phyloP scores from a whole-genome alignment of 331 rosid genomes.

The Pyrus hybrid region DNA sequence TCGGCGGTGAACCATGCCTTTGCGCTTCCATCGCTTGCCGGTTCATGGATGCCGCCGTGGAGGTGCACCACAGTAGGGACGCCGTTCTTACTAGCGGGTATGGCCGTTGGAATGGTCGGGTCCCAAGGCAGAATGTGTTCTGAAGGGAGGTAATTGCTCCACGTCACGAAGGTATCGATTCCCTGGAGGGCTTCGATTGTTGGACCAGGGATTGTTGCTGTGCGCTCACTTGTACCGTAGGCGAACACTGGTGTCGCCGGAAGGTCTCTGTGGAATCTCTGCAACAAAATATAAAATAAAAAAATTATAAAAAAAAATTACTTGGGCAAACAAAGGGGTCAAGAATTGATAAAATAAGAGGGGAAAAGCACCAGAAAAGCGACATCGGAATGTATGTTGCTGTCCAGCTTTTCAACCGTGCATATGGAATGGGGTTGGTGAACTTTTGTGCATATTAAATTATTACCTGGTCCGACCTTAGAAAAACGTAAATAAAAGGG shows the following conservation, averaged over 20 bases:
- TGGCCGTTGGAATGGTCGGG: slow-evolving; percentile 58
- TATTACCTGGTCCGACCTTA: not conserved
- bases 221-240: slow-evolving; percentile 28
- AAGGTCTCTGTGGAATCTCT: slow-evolving; percentile 77
- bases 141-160: slow-evolving; percentile 74
- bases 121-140: slow-evolving; percentile 87
- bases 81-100: slow-evolving; percentile 26
- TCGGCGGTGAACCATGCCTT: slow-evolving; percentile 61
- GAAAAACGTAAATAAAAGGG: not conserved
- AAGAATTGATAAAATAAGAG: not conserved
- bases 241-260: slow-evolving; percentile 69
- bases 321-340: not conserved
- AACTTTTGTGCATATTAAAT: not conserved
- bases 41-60: slow-evolving; percentile 65
- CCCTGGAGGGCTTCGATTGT: slow-evolving; percentile 63
- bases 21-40: slow-evolving; percentile 65
- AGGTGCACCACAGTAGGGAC: slow-evolving; percentile 84
- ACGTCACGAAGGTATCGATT: slow-evolving; percentile 47
- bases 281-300: not conserved
- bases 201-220: slow-evolving; percentile 87
- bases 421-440: not conserved
- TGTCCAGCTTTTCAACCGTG: not conserved
- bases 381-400: not conserved
- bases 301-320: not conserved
- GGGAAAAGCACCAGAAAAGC: not conserved